Base-by-base conservation (phyloP, 2,329 filamentous ascomycete genomes). In the Corniculantispora saksenae region DNA sequence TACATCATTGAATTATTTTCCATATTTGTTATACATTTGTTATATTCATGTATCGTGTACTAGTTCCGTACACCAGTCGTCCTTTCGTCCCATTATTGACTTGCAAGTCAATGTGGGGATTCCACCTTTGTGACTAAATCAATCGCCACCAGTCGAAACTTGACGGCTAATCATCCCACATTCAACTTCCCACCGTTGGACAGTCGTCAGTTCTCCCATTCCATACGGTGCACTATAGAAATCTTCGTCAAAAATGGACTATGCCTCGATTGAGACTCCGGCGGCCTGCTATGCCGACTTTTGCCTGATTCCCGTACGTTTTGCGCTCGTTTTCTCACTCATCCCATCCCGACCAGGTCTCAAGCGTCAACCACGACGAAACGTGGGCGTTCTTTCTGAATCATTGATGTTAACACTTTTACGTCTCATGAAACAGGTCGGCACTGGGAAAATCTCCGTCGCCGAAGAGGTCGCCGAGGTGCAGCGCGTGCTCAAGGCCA, bases 381-480 rank as follows among this genome's bases (percentile, higher is more conserved):
- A n/a, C n/a, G n/a, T n/a, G n/a, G n/a, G n/a, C n/a, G n/a, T n/a
- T n/a, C n/a, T n/a, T n/a, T n/a, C n/a, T n/a, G n/a, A n/a, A n/a
- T n/a, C n/a, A n/a, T n/a, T n/a, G n/a, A n/a, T n/a, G n/a, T n/a
- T n/a, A n/a, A n/a, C n/a, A n/a, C 10, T 21, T 3, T n/a, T 2
- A 4, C 21, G 60, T 35, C 54, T 38, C 9, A 10, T 38, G 25
- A 43, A n/a, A 19, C 25, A 92, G 90, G 85, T 98, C 67, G 94
- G 95, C 67, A 97, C 94, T 21, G 88, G 87, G 57, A 89, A 79
- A 48, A 84, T 87, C 60, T 93, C 91, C 2, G 91, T 94, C 19
- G 90, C 92, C 5, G 87, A 90, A 70, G 91, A 98, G 75, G 89
- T 99, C 35, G 94, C 94, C 40, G 89, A 91, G 68, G 93, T 98